Conservation (phyloP, 805 yeast species). For the Candida xiaguanensis region DNA sequence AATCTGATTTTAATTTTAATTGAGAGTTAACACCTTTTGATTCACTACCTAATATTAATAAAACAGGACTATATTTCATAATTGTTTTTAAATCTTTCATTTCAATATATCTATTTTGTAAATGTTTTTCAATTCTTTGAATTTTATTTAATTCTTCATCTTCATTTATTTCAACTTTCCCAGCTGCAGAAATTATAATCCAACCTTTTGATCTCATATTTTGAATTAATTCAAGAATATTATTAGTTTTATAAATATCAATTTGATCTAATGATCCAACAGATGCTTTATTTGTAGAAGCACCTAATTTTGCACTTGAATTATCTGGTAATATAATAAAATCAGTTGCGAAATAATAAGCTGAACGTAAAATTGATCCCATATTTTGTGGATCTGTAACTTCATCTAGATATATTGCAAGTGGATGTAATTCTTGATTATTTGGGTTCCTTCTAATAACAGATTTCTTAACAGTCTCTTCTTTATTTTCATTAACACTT, state of each 20-base stretch:
- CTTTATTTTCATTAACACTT: constrained; percentile 15
- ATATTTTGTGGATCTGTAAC: constrained; percentile 83
- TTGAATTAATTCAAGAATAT: constrained; percentile 62
- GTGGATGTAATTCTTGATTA: constrained; percentile 34
- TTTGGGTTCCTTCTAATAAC: constrained; percentile 13
- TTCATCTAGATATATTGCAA: constrained; percentile 75
- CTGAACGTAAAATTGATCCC: constrained; percentile 79
- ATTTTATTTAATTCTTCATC: constrained; percentile 22
- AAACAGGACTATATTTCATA: constrained; percentile 50
- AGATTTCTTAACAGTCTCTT: constrained; percentile 10
- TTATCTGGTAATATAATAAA: constrained; percentile 65
- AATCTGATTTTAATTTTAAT: constrained; percentile 56
- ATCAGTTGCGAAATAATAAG: constrained; percentile 80
- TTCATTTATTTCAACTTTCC: constrained; percentile 19
- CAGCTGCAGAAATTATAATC: constrained; percentile 64
- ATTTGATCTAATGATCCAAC: constrained; percentile 81
- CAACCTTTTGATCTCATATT: constrained; percentile 58
- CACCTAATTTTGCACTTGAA: constrained; percentile 71
- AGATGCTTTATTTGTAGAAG: constrained; percentile 75
- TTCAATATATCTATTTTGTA: constrained; percentile 33
- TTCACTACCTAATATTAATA: constrained; percentile 82
- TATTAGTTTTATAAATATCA: constrained; percentile 54
- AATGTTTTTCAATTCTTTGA: constrained; percentile 22
- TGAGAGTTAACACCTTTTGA: constrained; percentile 77
- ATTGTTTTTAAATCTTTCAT: constrained; percentile 42